These are phyloP conservation scores for Bretziella fagacearum DNA, from an alignment of 2,329 filamentous ascomycete species.

Conservation along the genomic window DNA sequence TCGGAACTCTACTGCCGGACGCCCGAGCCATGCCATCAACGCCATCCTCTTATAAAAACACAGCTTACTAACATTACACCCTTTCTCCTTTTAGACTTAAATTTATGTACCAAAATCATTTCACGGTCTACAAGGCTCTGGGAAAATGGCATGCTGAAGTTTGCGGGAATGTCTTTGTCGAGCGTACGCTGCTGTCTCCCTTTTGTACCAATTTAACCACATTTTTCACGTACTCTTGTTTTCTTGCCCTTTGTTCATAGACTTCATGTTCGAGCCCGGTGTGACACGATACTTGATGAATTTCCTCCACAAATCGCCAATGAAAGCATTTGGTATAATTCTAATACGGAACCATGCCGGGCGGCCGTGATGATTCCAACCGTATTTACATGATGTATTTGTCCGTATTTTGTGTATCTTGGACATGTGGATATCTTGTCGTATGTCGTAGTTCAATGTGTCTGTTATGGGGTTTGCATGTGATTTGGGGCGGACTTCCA, in stretches of 20 bases:
- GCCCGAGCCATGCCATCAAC: neutral
- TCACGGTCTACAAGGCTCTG: conserved; percentile 15
- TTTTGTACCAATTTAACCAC: conserved; percentile 16
- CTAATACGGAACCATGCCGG: conserved; percentile 6
- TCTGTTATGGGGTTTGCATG: neutral
- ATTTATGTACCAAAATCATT: conserved; percentile 16
- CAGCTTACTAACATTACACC: neutral
- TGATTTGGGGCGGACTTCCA: neutral
- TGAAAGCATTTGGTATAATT: conserved; percentile 11
- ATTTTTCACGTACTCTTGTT: conserved; percentile 15
- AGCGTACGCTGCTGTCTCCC: conserved; percentile 14
- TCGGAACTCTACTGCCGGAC: neutral
- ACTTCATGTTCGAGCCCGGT: neutral
- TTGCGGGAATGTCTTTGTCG: conserved; percentile 15
- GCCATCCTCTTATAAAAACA: neutral
- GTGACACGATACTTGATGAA: conserved; percentile 10
- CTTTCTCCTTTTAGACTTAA: conserved; percentile 13
- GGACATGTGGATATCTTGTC: neutral
- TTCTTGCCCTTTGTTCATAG: conserved; percentile 5
- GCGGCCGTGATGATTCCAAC: conserved; percentile 7
- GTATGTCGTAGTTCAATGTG: neutral
- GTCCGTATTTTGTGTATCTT: neutral
- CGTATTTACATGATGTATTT: neutral
- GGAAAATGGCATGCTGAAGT: conserved; percentile 15
- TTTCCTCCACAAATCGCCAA: neutral